A percentile compares a stretch with the other conserved stretches of the same genome.
Evolutionary conservation across 1,284 basidiomycete species (phyloP).

Genomic region (Malassezia japonica): DNA sequence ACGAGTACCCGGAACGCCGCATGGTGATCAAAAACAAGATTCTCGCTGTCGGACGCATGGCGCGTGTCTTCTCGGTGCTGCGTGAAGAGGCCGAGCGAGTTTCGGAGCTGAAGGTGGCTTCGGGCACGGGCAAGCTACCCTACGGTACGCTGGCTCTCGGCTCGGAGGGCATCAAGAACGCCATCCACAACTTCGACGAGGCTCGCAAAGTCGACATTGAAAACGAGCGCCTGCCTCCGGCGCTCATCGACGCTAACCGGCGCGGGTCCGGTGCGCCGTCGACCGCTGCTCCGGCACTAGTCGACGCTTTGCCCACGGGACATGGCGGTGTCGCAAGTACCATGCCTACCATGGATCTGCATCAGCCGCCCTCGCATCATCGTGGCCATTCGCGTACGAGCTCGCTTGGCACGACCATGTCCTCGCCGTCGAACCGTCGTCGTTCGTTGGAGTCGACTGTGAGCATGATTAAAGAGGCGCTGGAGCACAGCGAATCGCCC

Average conservation of each 20-base stretch:
- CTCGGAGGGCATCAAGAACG: constrained; percentile 89
- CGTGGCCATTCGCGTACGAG: constrained; percentile 75
- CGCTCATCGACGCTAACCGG: constrained; percentile 78
- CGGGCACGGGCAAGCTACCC: constrained; percentile 68
- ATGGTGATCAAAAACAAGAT: constrained; percentile 95
- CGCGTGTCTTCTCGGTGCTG: constrained; percentile 85
- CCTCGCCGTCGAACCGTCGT: constrained; percentile 81
- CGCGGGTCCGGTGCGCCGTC: constrained; percentile 58
- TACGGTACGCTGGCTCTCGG: constrained; percentile 79
- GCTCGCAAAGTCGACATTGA: constrained; percentile 98
- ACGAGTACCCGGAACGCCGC: constrained; percentile 64
- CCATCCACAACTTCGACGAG: constrained; percentile 86
- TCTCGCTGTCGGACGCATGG: constrained; percentile 90
- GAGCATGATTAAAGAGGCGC: constrained; percentile 67
- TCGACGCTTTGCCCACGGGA: neutral
- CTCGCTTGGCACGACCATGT: constrained; percentile 90
- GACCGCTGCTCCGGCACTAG: constrained; percentile 48
- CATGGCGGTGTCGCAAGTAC: neutral
- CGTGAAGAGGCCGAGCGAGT: constrained; percentile 98
- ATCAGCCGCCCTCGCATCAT: constrained; percentile 32
- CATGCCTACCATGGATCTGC: neutral
- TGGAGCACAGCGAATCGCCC: constrained; percentile 17
- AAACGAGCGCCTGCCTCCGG: constrained; percentile 61
- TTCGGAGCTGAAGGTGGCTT: constrained; percentile 86
- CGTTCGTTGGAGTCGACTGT: constrained; percentile 91